Base-by-base conservation (phyloP, 208 protist genomes). In the Polymyxa betae region DNA sequence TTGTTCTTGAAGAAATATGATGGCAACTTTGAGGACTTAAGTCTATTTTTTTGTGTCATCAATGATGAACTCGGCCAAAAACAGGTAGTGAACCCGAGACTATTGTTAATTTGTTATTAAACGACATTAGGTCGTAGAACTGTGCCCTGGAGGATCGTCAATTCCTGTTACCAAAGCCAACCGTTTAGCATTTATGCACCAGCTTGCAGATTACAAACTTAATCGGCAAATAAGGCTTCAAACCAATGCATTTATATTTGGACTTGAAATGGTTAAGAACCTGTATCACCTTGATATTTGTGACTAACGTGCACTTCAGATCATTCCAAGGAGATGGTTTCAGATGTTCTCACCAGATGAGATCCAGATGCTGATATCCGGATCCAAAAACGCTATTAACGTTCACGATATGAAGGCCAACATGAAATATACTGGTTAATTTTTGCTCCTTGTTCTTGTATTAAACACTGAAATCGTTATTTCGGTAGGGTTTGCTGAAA, bases 31-130 rank as follows among this genome's bases (percentile, higher is more conserved):
- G 72, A 35, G 5, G 72, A 82, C n/a, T n/a, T 82, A 12, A n/a
- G 35, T 43, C 35, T 82, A 43, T 45, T 43, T 35, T 82, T 82
- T n/a, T 82, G 35, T 45, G 40, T 43, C 10, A 43, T 82, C 72
- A 82, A 82, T 43, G 72, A 82, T 43, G 72, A 82, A 5, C 72
- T 82, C n/a, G 72, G 72, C 5, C 72, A 82, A 43, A 82, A 82
- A 82, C 35, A 82, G 49, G 49, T 60, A 60, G 49, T 60, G 24
- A 60, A 29, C 24, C 12, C 24, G 5, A 24, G 24, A 60, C 49
- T 5, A 29, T 60, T 60, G 5, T 5, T 29, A 5, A 24, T 60
- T 60, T 60, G 49, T 60, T 60, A 29, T 60, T 60, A 60, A 60
- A 29, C 24, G 24, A 29, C 12, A 24, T 60, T 24, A 60, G 72